A percentile compares a stretch with the other conserved stretches of the same genome.
These are phyloP conservation scores for Ascodesmis nigricans DNA, from an alignment of 495 filamentous ascomycete species.

Conservation along the genomic window DNA sequence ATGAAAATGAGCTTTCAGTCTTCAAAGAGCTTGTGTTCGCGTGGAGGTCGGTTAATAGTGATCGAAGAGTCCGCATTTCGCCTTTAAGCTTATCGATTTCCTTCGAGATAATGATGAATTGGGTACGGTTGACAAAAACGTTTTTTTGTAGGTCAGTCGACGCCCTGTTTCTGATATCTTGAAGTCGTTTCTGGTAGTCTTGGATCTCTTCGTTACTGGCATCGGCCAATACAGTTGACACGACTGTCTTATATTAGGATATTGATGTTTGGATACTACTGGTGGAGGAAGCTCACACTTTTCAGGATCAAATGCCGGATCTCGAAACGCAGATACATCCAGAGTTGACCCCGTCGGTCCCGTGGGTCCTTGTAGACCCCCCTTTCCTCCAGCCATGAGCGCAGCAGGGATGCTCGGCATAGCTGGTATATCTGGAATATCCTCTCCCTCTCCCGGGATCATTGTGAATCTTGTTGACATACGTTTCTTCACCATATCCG, in stretches of 20 bases:
- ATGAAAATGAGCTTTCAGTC: conserved; percentile 24
- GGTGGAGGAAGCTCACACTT: conserved; percentile 26
- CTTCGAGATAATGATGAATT: conserved; percentile 98
- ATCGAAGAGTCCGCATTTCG: conserved; percentile 78
- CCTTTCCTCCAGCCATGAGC: conserved; percentile 14
- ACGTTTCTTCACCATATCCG: conserved; percentile 79
- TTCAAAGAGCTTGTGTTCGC: conserved; percentile 20
- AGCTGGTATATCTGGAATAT: conserved; percentile 13
- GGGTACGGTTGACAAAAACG: conserved; percentile 91
- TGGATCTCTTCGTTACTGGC: conserved; percentile 87
- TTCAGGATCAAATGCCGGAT: conserved; percentile 54
- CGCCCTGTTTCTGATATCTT: conserved; percentile 59
- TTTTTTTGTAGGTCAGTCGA: conserved; percentile 84
- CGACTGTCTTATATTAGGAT: conserved; percentile 29
- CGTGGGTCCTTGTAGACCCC: conserved; percentile 7
- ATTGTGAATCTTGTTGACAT: conserved; percentile 76
- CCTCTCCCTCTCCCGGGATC: conserved; percentile 9
- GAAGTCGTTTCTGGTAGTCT: conserved; percentile 52
- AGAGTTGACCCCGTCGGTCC: conserved; percentile 25
- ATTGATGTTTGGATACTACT: neutral
- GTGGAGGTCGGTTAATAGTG: conserved; percentile 66
- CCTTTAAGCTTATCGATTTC: conserved; percentile 94
- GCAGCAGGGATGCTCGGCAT: conserved; percentile 15
- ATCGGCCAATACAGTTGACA: conserved; percentile 58
- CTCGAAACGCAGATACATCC: conserved; percentile 51